Conservation (phyloP, 495 filamentous ascomycete genomes). For the Staphylotrichum tortipilum region DNA sequence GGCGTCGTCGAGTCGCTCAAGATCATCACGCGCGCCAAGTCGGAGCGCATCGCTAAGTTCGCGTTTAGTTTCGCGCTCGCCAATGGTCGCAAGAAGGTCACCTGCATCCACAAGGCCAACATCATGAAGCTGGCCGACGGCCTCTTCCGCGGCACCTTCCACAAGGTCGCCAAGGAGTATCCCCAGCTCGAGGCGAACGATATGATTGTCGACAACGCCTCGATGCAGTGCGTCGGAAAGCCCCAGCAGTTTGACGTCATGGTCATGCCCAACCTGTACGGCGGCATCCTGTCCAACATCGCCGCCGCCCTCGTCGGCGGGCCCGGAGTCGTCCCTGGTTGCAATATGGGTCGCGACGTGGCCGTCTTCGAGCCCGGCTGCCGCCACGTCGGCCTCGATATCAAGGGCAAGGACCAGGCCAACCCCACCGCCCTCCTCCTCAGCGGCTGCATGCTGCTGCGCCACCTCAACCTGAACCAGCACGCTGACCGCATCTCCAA, state of each 20-base stretch:
- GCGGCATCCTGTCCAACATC: constrained; percentile 97
- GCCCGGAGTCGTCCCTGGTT: constrained; percentile 92
- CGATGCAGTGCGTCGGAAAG: constrained; percentile 92
- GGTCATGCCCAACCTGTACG: constrained; percentile 99
- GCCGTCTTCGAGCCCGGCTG: constrained; percentile 98
- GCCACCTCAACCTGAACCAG: constrained; percentile 92
- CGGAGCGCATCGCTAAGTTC: constrained; percentile 96
- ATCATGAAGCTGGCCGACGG: constrained; percentile 99
- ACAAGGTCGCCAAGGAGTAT: constrained; percentile 84
- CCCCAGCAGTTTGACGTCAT: constrained; percentile 99
- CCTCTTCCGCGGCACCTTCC: constrained; percentile 95
- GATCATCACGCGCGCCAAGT: constrained; percentile 98
- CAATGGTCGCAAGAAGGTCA: constrained; percentile 97
- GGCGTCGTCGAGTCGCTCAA: constrained; percentile 99
- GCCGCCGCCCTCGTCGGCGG: constrained; percentile 97
- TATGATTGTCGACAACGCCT: constrained; percentile 99
- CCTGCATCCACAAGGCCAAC: constrained; percentile 99
- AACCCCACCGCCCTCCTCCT: constrained; percentile 95
- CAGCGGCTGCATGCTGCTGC: constrained; percentile 89
- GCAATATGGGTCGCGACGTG: constrained; percentile 98
- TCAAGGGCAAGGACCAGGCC: constrained; percentile 97
- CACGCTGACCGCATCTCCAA: constrained; percentile 97
- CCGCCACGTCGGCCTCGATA: constrained; percentile 96
- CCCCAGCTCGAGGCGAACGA: constrained; percentile 90
- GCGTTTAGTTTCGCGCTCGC: constrained; percentile 95